These are phyloP conservation scores for Bruguiera gymnorhiza DNA, from an alignment of 345 rosid species.

Conservation along the genomic window DNA sequence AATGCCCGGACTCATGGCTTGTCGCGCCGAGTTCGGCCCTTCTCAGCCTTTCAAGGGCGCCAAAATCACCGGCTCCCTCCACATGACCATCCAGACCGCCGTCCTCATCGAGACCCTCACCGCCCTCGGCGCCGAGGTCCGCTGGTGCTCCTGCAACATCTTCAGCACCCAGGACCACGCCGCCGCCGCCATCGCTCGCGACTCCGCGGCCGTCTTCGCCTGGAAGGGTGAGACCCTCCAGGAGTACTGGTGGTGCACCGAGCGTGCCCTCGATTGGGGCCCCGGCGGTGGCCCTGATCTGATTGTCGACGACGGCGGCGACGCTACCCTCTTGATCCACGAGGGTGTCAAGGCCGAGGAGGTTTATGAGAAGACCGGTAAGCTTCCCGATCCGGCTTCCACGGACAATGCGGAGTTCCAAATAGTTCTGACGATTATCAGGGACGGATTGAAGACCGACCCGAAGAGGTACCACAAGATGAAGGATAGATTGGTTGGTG, in stretches of 20 bases:
- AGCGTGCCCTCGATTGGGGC: slow-evolving; percentile 93
- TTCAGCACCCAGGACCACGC: slow-evolving; percentile 97
- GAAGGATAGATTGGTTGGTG: slow-evolving; percentile 86
- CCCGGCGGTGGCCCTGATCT: slow-evolving; percentile 82
- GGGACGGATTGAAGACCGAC: slow-evolving; percentile 66
- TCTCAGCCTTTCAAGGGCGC: slow-evolving; percentile 87
- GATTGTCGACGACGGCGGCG: slow-evolving; percentile 91
- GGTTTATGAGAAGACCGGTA: slow-evolving; percentile 62
- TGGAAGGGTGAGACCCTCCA: slow-evolving; percentile 97
- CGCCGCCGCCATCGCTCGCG: slow-evolving; percentile 85
- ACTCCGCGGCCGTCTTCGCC: slow-evolving; percentile 87
- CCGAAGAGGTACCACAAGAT: slow-evolving; percentile 65
- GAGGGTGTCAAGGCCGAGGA: slow-evolving; percentile 93
- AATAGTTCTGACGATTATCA: slow-evolving; percentile 68
- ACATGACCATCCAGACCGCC: slow-evolving; percentile 94
- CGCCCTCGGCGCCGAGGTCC: slow-evolving; percentile 79
- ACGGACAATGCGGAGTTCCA: slow-evolving; percentile 91
- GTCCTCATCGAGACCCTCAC: slow-evolving; percentile 88
- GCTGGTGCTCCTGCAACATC: slow-evolving; percentile 96
- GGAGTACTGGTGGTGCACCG: slow-evolving; percentile 99
- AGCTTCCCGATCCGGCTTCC: slow-evolving; percentile 65
- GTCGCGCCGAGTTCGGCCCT: slow-evolving; percentile 77
- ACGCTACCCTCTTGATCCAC: slow-evolving; percentile 83
- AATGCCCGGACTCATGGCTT: slow-evolving; percentile 86
- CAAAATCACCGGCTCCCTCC: slow-evolving; percentile 79